phyloP scores from a whole-genome alignment of 768 basidiomycete genomes.

The Leccinum pellstonianum region DNA sequence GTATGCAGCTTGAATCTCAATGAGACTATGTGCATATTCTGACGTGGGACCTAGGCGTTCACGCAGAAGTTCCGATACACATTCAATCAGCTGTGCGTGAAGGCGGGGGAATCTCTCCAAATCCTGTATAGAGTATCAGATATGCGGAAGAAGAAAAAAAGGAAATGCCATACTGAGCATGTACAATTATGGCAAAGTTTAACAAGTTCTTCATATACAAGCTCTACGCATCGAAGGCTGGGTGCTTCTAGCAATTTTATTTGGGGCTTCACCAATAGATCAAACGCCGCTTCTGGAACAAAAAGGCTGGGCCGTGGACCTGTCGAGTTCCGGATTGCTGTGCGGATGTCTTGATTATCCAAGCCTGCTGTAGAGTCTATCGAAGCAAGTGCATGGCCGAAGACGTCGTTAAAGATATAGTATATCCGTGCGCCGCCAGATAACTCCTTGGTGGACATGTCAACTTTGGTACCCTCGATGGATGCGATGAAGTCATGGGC shows the following conservation, averaged over 20 bases:
- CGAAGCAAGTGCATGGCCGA: constrained; percentile 84
- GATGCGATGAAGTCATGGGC: constrained; percentile 96
- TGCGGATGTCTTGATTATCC: constrained; percentile 93
- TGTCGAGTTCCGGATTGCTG: constrained; percentile 97
- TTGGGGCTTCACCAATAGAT: constrained; percentile 95
- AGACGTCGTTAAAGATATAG: constrained; percentile 99
- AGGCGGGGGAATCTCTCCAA: constrained; percentile 92
- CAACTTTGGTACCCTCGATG: constrained; percentile 94
- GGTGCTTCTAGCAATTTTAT: constrained; percentile 95
- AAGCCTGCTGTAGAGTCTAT: constrained; percentile 92
- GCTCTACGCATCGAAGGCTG: constrained; percentile 91
- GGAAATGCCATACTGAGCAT: constrained; percentile 57
- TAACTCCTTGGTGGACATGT: constrained; percentile 97
- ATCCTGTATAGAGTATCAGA: constrained; percentile 54
- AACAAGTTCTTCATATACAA: constrained; percentile 98
- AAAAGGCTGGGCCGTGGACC: constrained; percentile 95
- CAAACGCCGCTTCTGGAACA: constrained; percentile 96
- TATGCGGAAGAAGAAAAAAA: background rate
- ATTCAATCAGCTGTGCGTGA: constrained; percentile 92
- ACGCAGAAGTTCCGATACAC: constrained; percentile 92
- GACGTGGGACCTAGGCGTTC: constrained; percentile 96
- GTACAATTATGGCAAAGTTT: constrained; percentile 99
- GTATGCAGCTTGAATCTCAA: constrained; percentile 96
- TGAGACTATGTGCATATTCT: constrained; percentile 93
- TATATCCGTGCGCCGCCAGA: constrained; percentile 98